Percentiles rank a stretch among this genome's conserved stretches.
These are phyloP conservation scores for Cocos nucifera DNA, from an alignment of 176 grass and related monocot genomes.

Conservation along the genomic window DNA sequence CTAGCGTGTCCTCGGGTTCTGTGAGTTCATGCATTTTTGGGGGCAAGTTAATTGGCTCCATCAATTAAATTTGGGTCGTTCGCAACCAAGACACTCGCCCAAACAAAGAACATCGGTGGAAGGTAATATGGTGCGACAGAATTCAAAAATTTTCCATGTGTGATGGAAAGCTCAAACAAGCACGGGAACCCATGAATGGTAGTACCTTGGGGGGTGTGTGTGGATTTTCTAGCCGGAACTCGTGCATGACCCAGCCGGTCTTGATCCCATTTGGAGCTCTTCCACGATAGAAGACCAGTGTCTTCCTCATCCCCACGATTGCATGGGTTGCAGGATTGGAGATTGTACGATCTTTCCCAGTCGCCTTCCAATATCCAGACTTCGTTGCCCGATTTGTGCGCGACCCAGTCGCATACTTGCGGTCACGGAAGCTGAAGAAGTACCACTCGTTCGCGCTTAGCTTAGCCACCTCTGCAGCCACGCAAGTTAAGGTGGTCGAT, in stretches of 20 bases:
- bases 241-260: slow-evolving; percentile 41
- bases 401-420: slow-evolving; percentile 27
- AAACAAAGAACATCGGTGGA: too few relatives aligned
- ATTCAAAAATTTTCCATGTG: too few relatives aligned
- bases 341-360: slow-evolving; percentile 27
- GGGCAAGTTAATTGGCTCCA: too few relatives aligned
- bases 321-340: not conserved
- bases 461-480: slow-evolving; percentile 17
- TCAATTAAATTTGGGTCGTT: too few relatives aligned
- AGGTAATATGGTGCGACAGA: too few relatives aligned
- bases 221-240: slow-evolving; percentile 21
- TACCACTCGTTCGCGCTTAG: slow-evolving; percentile 29
- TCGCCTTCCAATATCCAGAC: slow-evolving; percentile 43
- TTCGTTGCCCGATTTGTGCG: slow-evolving; percentile 31
- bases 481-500: too few relatives aligned
- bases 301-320: slow-evolving; percentile 30
- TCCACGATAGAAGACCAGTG: slow-evolving; percentile 39
- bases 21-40: too few relatives aligned
- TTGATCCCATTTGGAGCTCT: slow-evolving; percentile 25
- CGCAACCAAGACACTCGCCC: too few relatives aligned
- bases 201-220: not conserved
- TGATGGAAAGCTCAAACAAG: too few relatives aligned
- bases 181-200: too few relatives aligned
- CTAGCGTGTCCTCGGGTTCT: too few relatives aligned
- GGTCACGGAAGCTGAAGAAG: slow-evolving; percentile 34